Percentiles rank a stretch among this genome's conserved stretches.
phyloP scores from a whole-genome alignment of 441 rosid species.

The Populus trichocarpa region DNA sequence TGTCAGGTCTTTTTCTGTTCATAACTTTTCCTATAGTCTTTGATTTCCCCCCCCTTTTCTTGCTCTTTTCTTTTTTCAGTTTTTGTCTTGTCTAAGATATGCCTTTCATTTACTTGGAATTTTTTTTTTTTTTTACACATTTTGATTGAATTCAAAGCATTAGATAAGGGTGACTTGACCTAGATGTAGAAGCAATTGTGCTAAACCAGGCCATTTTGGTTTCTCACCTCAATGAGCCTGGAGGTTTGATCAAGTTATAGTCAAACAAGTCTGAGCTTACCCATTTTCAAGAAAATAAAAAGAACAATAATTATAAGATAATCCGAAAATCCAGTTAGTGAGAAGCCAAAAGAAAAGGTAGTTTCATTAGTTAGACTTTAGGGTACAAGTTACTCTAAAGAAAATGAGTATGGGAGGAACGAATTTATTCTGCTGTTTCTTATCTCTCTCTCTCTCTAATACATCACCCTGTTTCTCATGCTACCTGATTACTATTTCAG shows the following conservation, averaged over 20 bases:
- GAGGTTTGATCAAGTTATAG: neutral
- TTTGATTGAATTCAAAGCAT: neutral
- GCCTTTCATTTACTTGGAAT: neutral
- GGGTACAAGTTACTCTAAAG: neutral
- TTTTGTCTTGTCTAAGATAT: neutral
- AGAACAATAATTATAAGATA: too few relatives aligned
- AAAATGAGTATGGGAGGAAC: neutral
- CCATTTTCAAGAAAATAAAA: neutral
- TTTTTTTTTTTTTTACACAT: neutral
- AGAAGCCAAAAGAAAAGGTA: neutral
- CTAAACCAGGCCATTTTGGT: neutral
- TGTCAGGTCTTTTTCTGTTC: conserved; percentile 62
- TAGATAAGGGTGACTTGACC: neutral
- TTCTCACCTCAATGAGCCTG: neutral
- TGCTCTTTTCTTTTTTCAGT: neutral
- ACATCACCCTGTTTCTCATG: neutral
- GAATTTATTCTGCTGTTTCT: neutral
- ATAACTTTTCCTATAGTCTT: neutral
- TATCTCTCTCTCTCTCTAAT: neutral
- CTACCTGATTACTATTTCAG: conserved; percentile 34
- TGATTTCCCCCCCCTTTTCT: too few relatives aligned
- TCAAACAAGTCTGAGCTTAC: neutral
- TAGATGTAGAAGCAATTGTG: neutral
- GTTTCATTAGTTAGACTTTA: neutral
- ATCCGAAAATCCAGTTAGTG: neutral